A percentile compares a stretch with the other conserved stretches of the same genome.
These are phyloP conservation scores for Catharanthus roseus DNA, from an alignment of 257 asterid species.

Conservation along the genomic window DNA sequence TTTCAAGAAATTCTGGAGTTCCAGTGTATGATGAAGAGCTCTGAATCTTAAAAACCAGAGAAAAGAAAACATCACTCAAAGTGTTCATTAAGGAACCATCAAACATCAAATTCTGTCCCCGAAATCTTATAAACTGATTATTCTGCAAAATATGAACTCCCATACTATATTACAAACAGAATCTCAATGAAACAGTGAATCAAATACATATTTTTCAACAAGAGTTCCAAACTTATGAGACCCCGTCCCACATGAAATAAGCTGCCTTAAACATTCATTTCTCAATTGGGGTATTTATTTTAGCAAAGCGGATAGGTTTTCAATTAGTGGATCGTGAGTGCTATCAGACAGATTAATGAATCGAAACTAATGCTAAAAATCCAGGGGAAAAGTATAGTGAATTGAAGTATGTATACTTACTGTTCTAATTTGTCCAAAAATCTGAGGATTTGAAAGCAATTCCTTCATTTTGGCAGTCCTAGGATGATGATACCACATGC, in stretches of 20 bases:
- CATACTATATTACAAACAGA: too few species aligned
- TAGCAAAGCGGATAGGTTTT: too few species aligned
- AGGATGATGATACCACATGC: constrained; percentile 94
- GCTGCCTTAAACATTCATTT: too few species aligned
- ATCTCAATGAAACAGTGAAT: background rate
- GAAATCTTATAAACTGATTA: background rate
- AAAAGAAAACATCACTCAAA: background rate
- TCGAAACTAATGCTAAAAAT: background rate
- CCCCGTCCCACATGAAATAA: too few species aligned
- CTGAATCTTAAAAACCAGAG: constrained; percentile 40
- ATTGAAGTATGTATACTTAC: constrained; percentile 27
- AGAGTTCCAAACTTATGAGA: too few species aligned
- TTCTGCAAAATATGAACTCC: too few species aligned
- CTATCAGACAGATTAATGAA: too few species aligned
- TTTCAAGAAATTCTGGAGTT: constrained; percentile 41
- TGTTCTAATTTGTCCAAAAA: constrained; percentile 49
- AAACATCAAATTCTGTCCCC: background rate
- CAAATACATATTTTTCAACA: background rate
- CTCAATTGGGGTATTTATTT: too few species aligned
- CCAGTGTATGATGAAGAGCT: constrained; percentile 54
- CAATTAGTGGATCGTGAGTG: too few species aligned
- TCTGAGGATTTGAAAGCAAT: constrained; percentile 32
- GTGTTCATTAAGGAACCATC: background rate
- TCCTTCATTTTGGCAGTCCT: constrained; percentile 63
- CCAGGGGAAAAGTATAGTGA: background rate